phyloP scores from a whole-genome alignment of 208 protist species.

The Trypanosoma lewisi region DNA sequence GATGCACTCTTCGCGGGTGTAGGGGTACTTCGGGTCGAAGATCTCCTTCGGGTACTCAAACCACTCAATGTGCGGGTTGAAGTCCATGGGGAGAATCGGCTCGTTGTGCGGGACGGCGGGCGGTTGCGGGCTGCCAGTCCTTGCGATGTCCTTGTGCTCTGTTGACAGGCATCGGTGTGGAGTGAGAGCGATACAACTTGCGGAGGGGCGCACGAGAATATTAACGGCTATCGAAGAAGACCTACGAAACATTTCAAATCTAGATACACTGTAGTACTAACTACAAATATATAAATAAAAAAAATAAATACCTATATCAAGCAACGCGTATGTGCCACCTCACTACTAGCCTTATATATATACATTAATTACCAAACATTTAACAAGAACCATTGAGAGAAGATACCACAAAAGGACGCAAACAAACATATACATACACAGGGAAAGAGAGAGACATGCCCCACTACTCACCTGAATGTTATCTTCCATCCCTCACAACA shows the following conservation, averaged over 20 bases:
- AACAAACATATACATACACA: background rate
- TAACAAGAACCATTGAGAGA: background rate
- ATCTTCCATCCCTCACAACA: no score
- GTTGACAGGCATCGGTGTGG: slow-evolving; percentile 36
- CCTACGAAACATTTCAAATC: background rate
- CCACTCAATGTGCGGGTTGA: slow-evolving; percentile 92
- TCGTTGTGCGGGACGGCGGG: slow-evolving; percentile 79
- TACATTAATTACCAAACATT: no score
- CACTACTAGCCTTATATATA: no score
- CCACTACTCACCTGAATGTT: background rate
- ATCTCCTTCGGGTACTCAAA: slow-evolving; percentile 91
- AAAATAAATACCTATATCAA: background rate
- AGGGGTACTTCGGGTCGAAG: slow-evolving; percentile 88
- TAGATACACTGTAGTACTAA: background rate
- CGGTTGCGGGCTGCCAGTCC: slow-evolving; percentile 39
- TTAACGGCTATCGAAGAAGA: background rate
- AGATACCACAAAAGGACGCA: background rate
- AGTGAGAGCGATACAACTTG: background rate
- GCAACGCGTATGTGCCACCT: no score
- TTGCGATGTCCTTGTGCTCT: slow-evolving; percentile 54
- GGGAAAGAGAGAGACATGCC: background rate
- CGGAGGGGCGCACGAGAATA: background rate
- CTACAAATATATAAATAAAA: background rate
- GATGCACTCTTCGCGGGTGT: slow-evolving; percentile 88
- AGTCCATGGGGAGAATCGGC: slow-evolving; percentile 85